Evolutionary conservation across 2,329 filamentous ascomycete species (phyloP).

Genomic region (Monilinia aucupariae): DNA sequence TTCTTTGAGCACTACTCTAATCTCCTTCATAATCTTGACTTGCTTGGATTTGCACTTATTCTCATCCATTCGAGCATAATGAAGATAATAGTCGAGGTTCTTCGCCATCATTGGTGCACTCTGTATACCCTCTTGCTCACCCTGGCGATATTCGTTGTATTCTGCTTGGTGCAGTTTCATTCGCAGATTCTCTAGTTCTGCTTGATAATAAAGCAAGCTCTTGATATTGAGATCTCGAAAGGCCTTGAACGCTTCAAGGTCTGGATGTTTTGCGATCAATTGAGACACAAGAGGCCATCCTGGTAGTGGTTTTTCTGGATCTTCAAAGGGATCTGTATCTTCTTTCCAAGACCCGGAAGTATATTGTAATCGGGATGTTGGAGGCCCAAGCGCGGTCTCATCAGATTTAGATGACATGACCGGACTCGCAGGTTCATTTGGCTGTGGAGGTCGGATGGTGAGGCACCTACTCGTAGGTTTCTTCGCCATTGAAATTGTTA

Average conservation of each 20-base stretch:
- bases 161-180: constrained; percentile 19
- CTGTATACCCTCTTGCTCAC: not conserved
- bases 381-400: not conserved
- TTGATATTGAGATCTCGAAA: constrained; percentile 24
- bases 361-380: not conserved
- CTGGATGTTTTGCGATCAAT: constrained; percentile 15
- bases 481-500: not conserved
- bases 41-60: constrained; percentile 14
- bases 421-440: not conserved
- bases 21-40: constrained; percentile 16
- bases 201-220: constrained; percentile 25
- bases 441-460: not conserved
- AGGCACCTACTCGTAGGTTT: not conserved
- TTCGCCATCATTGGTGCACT: not conserved
- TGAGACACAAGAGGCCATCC: constrained; percentile 19
- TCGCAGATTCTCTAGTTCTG: constrained; percentile 15
- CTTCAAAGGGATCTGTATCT: not conserved
- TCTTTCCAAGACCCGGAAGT: not conserved
- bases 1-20: constrained; percentile 20
- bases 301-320: not conserved
- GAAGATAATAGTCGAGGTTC: not conserved
- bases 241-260: constrained; percentile 19
- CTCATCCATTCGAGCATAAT: not conserved
- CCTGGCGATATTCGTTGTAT: constrained; percentile 14
- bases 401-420: not conserved